Base-by-base conservation (phyloP, 441 rosid species). In the Corymbia calophylla region DNA sequence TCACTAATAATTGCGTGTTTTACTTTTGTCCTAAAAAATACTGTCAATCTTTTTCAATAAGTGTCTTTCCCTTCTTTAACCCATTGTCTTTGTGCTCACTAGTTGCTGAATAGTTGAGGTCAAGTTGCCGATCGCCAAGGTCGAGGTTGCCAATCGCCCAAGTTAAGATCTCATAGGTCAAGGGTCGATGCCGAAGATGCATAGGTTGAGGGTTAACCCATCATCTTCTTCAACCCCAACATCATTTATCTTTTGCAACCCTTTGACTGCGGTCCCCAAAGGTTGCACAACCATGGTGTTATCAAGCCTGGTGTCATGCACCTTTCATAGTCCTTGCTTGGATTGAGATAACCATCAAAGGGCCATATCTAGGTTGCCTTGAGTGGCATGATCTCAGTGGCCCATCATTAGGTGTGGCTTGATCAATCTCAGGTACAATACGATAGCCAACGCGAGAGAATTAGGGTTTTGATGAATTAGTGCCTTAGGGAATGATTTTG, bases 191-290 rank as follows among this genome's bases (percentile, higher is more conserved):
- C 29, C 8, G 17, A 62, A 62, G 14, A 27, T 16, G 13, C 14
- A 29, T 58, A 10, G 6, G 27, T 55, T 39, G 44, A 39, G 44
- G 44, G 44, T 39, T 39, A 39, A 39, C 44, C 44, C 44, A 39
- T 39, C 53, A 51, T 51, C 14, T 15, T 51, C 5, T 15, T 11
- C 31, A 27, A 62, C 31, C 13, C 17, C n/a, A 58, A 25, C 14
- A 25, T 25, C n/a, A 58, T 58, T 3, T 2, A 0, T 62, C 8
- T 29, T 29, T 31, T 62, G 14, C 2, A 29, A 27, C 32, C 4
- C n/a, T 62, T 62, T 1, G 31, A 62, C 13, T 1, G 68, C 0
- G 29, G 68, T 29, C 1, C 17, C 18, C 6, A 0, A n/a, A 13
- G 68, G 68, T 62, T 27, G 18, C 32, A 13, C n/a, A 31, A 62